phyloP scores from a whole-genome alignment of 106 monocot species.

The Allium sativum region DNA sequence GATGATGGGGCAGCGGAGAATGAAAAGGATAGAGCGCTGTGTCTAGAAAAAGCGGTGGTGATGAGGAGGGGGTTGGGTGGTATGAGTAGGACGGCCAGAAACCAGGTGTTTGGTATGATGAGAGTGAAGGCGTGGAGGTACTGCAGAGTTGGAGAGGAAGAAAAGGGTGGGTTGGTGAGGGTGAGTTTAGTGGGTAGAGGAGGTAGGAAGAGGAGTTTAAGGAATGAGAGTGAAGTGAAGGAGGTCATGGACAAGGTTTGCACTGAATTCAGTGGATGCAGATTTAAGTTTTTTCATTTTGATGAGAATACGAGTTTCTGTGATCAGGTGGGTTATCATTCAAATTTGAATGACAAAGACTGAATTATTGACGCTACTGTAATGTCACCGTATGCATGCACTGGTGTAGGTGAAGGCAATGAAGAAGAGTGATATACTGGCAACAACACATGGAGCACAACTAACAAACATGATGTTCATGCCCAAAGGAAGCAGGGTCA shows the following conservation, averaged over 20 bases:
- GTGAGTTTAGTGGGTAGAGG: conserved; percentile 10
- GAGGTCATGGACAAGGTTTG: conserved; percentile 11
- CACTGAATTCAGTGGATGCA: conserved; percentile 1
- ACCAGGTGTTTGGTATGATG: conserved; percentile 14
- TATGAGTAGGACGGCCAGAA: conserved; percentile 10
- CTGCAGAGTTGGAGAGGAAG: background rate
- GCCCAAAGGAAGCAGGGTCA: conserved; percentile 17
- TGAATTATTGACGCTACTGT: conserved; percentile 6
- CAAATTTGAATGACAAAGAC: conserved; percentile 1
- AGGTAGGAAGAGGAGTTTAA: conserved; percentile 8
- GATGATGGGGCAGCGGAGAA: background rate
- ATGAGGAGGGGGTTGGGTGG: conserved; percentile 6
- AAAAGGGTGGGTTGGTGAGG: background rate
- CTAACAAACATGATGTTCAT: conserved; percentile 25
- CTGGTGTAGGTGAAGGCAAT: conserved; percentile 9
- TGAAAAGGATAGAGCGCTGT: conserved; percentile 1
- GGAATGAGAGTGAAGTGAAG: conserved; percentile 9
- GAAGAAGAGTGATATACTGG: conserved; percentile 16
- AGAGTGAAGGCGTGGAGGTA: conserved; percentile 9
- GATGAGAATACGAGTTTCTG: background rate
- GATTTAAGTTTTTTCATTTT: background rate
- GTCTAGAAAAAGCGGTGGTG: conserved; percentile 27
- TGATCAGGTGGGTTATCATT: background rate
- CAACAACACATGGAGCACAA: conserved; percentile 19
- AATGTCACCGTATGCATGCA: conserved; percentile 3